Evolutionary conservation across 345 rosid genomes (phyloP).

Genomic region (Rhodamnia argentea): DNA sequence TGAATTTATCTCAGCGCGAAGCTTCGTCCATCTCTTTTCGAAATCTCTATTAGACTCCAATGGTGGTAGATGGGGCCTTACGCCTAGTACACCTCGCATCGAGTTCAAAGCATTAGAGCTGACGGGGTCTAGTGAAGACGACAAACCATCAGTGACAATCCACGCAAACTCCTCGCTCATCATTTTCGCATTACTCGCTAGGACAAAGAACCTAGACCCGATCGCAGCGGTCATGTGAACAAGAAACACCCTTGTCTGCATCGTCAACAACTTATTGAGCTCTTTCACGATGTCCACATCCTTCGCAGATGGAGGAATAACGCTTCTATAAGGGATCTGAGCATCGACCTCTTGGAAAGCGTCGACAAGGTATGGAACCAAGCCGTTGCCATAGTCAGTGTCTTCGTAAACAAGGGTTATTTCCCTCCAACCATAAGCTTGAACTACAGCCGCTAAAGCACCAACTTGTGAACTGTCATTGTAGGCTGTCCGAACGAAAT

Average conservation of each 20-base stretch:
- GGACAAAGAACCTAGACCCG: constrained; percentile 15
- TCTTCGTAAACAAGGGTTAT: constrained; percentile 21
- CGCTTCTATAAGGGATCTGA: constrained; percentile 7
- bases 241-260: constrained; percentile 26
- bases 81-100: constrained; percentile 6
- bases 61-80: background rate
- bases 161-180: constrained; percentile 21
- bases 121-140: background rate
- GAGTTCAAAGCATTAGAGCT: background rate
- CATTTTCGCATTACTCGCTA: constrained; percentile 17
- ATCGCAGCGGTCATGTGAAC: constrained; percentile 23
- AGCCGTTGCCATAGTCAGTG: constrained; percentile 18
- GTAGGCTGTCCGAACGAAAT: constrained; percentile 16
- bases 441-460: constrained; percentile 13
- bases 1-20: background rate
- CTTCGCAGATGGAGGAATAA: constrained; percentile 7
- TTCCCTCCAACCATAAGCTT: constrained; percentile 22
- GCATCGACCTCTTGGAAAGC: constrained; percentile 12
- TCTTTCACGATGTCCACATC: constrained; percentile 7
- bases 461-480: constrained; percentile 17
- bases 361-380: constrained; percentile 15
- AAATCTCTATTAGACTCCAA: background rate
- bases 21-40: background rate
- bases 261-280: constrained; percentile 13
- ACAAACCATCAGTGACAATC: constrained; percentile 21